Evolutionary conservation across 2,329 filamentous ascomycete species (phyloP), one percentile per base, ranked within the genome.

Genomic region (Drechslerella dactyloides): DNA sequence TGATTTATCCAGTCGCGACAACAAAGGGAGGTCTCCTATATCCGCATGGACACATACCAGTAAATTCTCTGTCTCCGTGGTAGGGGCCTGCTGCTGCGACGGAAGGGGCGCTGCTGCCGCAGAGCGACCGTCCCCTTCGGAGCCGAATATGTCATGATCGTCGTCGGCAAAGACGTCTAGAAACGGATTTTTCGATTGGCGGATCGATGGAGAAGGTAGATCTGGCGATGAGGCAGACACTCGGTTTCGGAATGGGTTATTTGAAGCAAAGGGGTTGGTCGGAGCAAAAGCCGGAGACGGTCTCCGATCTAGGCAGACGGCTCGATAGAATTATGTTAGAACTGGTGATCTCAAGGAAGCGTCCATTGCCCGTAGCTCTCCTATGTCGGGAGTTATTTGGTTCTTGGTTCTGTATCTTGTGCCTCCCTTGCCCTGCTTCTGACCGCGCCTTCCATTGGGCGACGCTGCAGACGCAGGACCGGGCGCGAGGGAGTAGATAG

Each of bases 101-200:
- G 62, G 42, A 50, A 62, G 24, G 27, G 57, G 69, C 27, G 42
- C 33, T 21, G 52, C 19, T 33, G 60, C 51, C 30, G 55, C 50
- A 27, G 57, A 33, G 37, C 62, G 61, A 48, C 27, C 30, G 37
- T 58, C 69, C 35, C 51, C 63, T 61, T 73, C 69, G 50, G 61
- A 24, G n/a, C 53, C 63, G 27, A 73, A 73, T 48, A 75, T 73
- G 63, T 75, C 75, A 33, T 75, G 64, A 56, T 75, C 75, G 52
- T 75, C 74, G 69, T 76, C 76, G 73, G 75, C 75, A 61, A 77
- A 77, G 62, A 77, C 76, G 69, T 77, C 76, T 30, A 77, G 73
- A 64, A 77, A 77, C 55, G 76, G 76, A 60, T 77, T 77, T 56
- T 72, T 74, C 51, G 76, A 77, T 63, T 76, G 74, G 63, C 75